Base-by-base conservation (phyloP, 108 stramenopile genomes). In the Cylindrotheca closterium region DNA sequence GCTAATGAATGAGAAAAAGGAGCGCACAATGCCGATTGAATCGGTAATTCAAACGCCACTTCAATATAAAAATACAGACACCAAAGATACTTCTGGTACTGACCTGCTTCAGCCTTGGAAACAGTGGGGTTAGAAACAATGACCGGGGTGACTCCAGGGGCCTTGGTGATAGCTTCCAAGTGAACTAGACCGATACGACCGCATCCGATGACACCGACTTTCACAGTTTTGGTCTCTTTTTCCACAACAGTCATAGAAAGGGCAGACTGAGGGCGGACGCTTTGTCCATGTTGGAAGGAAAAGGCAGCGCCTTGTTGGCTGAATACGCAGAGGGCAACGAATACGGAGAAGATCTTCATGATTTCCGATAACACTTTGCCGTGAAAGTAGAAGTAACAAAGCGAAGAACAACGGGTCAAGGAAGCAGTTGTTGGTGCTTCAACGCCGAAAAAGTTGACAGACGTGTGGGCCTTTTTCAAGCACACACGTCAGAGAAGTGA, bases 131-230 rank as follows among this genome's bases (percentile, higher is more conserved):
- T 97, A 1, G 89, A 92, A 37, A 92, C 86, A 54, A 89, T 79
- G 50, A 89, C 73, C n/a, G 86, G 85, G 26, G 72, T 64, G 25
- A 91, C 91, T 56, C 84, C 86, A 24, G 87, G 91, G 22, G 86
- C 89, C 73, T 95, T 94, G 73, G 87, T 86, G 60, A 95, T 93
- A 15, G 96, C 96, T 58, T 90, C 96, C 73, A 97, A 80, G 68
- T 97, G 96, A 5, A 96, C 95, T 17, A 97, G 63, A 49, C 96
- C 96, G 65, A 97, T 97, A 61, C 96, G 91, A 3, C 96, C 96
- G 55, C 86, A 87, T n/a, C 96, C 96, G 67, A 97, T 96, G 19
- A 97, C 91, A 59, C 96, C 96, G 15, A 98, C 96, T 54, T 81
- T 84, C 30, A 97, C 60, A 22, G 60, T 68, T 45, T 84, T 83